Evolutionary conservation across 129 eudicot genomes (phyloP).

Genomic region (Glebionis coronaria): DNA sequence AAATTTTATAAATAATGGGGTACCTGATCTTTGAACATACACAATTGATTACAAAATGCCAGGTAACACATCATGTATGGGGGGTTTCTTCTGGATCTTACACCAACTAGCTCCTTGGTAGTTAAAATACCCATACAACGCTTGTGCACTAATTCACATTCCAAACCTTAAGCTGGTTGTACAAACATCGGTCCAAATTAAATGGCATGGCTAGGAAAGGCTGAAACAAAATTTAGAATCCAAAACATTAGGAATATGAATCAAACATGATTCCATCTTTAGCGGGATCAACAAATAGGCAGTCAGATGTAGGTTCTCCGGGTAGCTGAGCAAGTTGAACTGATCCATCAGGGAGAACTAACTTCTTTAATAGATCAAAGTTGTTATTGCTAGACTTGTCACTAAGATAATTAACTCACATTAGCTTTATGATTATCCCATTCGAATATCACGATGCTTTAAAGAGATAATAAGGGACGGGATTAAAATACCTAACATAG

Average conservation of each 20-base stretch:
- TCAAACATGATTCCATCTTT: conserved; percentile 77
- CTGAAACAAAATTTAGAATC: background rate
- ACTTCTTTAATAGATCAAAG: conserved; percentile 71
- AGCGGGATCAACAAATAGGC: conserved; percentile 86
- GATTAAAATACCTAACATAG: conserved; percentile 64
- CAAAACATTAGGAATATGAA: background rate
- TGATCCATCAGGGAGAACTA: conserved; percentile 95
- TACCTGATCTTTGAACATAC: no score
- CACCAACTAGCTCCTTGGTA: conserved; percentile 99
- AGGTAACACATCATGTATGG: conserved; percentile 69
- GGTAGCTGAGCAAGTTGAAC: conserved; percentile 83
- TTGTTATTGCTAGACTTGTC: conserved; percentile 92
- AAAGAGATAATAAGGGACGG: background rate
- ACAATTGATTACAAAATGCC: no score
- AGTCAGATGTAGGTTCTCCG: conserved; percentile 81
- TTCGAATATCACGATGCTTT: background rate
- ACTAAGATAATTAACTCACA: conserved; percentile 26
- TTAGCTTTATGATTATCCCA: conserved; percentile 1
- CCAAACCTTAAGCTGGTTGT: conserved; percentile 89
- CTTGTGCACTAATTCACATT: conserved; percentile 77
- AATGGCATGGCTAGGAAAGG: no score
- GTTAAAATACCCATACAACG: conserved; percentile 84
- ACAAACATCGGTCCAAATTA: conserved; percentile 2
- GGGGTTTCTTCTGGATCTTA: conserved; percentile 62
- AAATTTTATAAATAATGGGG: no score